Evolutionary conservation across 192 early-diverging fungal species (phyloP), one percentile per base, ranked within the genome.

Genomic region (Backusella liffmaniae): DNA sequence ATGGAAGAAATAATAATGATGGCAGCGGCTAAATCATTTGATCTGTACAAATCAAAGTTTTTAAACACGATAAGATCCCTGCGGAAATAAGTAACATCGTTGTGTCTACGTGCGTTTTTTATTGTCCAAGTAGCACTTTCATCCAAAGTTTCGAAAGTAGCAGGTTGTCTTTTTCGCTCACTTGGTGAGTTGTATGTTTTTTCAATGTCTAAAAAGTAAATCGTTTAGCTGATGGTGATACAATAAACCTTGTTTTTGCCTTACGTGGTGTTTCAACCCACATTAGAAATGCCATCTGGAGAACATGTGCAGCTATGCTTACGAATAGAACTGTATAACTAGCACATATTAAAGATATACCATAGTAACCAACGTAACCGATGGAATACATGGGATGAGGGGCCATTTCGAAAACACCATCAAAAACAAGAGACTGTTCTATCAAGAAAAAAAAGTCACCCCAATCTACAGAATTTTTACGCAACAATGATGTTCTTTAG

Each of bases 311-410:
- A 29, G 87, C 91, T 53, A 99, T 86, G 26, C 91, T 92, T 44
- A 92, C 93, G 78, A 94, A 98, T 46, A 99, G 88, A 1, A 99
- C 95, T 41, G 90, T 94, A 80, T 97, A 96, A 75, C 89, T 92
- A 67, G 95, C 93, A 59, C 93, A 92, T 75, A 99, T 96, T 56
- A 99, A 83, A 23, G 96, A 93, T 23, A 93, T 87, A 39, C 95
- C 97, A 79, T 99, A 99, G 86, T 96, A 99, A 5, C 96, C 96
- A 23, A 93, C 89, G 78, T 98, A 99, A 26, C 97, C 97, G 44
- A 99, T 92, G 37, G 95, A 97, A 86, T 99, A 99, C 96, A 98
- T 99, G 6, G 97, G 97, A 78, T 99, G 97, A 34, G 96, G 96
- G 0, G 94, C 95, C 92, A 96, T 93, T 80, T 98, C 96, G 85